These are phyloP conservation scores for Coemansia asiatica DNA, from an alignment of 192 early-diverging fungal genomes.

Conservation along the genomic window DNA sequence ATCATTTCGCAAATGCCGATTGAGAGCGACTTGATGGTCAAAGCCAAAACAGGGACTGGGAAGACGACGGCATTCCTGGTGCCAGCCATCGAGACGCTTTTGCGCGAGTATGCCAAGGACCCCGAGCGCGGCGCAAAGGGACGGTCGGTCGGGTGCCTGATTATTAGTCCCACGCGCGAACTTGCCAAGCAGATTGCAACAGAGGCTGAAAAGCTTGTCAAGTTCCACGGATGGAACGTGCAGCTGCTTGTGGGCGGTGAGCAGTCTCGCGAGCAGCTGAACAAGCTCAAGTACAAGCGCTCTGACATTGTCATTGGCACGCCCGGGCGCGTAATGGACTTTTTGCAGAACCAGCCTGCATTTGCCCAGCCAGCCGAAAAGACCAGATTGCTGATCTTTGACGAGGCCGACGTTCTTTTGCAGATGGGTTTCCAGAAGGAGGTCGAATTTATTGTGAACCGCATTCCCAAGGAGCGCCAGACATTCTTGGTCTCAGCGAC, in stretches of 20 bases:
- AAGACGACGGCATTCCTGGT: conserved; percentile 96
- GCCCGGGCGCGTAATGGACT: conserved; percentile 87
- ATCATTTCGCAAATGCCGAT: conserved; percentile 74
- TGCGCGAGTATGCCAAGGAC: conserved; percentile 62
- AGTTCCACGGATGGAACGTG: conserved; percentile 62
- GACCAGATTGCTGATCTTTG: conserved; percentile 71
- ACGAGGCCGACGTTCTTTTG: conserved; percentile 94
- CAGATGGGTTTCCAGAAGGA: conserved; percentile 93
- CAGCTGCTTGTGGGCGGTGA: conserved; percentile 82
- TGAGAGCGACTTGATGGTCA: conserved; percentile 81
- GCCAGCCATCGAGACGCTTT: conserved; percentile 76
- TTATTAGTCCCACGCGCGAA: conserved; percentile 91
- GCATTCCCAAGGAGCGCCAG: conserved; percentile 70
- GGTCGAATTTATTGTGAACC: conserved; percentile 66
- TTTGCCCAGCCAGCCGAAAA: conserved; percentile 57
- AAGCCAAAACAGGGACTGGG: conserved; percentile 97
- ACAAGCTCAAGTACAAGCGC: conserved; percentile 49
- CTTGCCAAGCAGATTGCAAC: conserved; percentile 81
- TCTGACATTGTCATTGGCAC: conserved; percentile 93
- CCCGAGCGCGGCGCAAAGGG: conserved; percentile 56
- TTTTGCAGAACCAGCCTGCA: conserved; percentile 58
- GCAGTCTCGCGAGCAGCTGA: conserved; percentile 57
- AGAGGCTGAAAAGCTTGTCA: conserved; percentile 69
- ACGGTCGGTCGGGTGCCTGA: conserved; percentile 63
- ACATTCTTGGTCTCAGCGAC: conserved; percentile 96